Evolutionary conservation across 345 rosid species (phyloP).

Genomic region (Salix koriyanagi): DNA sequence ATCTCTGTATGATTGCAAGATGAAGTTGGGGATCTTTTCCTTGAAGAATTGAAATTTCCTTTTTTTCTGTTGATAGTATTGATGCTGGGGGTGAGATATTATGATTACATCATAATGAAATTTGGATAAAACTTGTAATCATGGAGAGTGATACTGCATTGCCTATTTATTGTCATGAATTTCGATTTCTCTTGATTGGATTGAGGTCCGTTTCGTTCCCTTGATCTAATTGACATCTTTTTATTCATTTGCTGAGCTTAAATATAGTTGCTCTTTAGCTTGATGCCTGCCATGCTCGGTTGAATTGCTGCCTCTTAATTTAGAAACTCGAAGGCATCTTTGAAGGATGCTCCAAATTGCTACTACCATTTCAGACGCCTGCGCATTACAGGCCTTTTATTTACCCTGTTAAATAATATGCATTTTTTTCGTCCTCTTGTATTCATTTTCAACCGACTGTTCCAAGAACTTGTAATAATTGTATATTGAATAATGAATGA

Average conservation of each 20-base stretch:
- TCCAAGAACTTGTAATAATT: not conserved
- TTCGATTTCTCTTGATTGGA: slow-evolving; percentile 6
- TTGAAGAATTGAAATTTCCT: not conserved
- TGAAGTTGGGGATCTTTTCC: not conserved
- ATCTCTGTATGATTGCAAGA: slow-evolving; percentile 1
- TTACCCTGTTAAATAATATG: not conserved
- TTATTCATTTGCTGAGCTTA: slow-evolving; percentile 1
- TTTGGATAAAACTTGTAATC: not conserved
- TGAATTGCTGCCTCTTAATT: not conserved
- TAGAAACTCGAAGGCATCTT: not conserved
- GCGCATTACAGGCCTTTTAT: not conserved
- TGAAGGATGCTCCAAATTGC: not conserved
- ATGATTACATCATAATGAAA: not conserved
- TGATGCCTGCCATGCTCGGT: slow-evolving; percentile 2
- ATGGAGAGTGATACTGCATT: slow-evolving; percentile 1
- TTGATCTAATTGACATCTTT: slow-evolving; percentile 1
- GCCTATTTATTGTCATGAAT: not conserved
- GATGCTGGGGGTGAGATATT: not conserved
- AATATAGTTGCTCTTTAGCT: not conserved
- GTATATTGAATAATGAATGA: not conserved
- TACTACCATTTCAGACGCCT: slow-evolving; percentile 1
- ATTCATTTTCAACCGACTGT: not conserved
- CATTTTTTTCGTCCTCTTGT: not conserved
- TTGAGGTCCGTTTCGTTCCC: slow-evolving; percentile 6
- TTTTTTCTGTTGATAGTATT: not conserved